Evolutionary conservation across 257 asterid species (phyloP), one percentile per base, ranked within the genome.

Genomic region (Penstemon barbatus): DNA sequence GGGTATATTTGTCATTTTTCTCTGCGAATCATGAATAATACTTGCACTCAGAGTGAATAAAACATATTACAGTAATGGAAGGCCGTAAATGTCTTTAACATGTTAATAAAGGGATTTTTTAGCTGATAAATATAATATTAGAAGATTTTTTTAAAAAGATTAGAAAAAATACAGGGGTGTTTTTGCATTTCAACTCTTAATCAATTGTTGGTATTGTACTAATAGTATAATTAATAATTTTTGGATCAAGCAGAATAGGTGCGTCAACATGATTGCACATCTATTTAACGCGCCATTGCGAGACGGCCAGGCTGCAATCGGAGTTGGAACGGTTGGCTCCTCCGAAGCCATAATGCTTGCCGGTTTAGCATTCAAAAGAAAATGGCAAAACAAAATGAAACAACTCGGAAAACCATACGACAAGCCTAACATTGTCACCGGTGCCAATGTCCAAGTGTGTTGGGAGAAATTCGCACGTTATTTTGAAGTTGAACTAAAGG

Each of bases 281-380:
- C 87, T 91, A 0, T 91, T 91, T 77, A 89, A 91, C 57, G 98
- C 98, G 46, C 96, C 94, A 10, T 79, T 91, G 38, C 89, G 84
- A 57, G 90, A 91, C 0, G 85, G 78, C 1, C 94, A 91, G 82
- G 55, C 96, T 0, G 97, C 98, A 0, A 81, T 91, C 15, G 98
- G 98, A 3, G 95, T 87, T 18, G 96, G 97, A 56, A 91, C 97
- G 0, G 97, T 91, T 1, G 97, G 97, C 4, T 91, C 97, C 4
- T 91, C 97, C 12, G 98, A 91, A 70, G 98, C 98, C 62, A 91
- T 91, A 41, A 89, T 89, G 98, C 84, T 89, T 5, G 98, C 98
- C n/a, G 98, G 98, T 2, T 69, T 91, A 59, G 98, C 98, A 1
- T 89, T 91, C 88, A 91, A 91, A 82, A 80, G 98, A 42, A 76